Conservation (phyloP, 169 alveolate genomes). For the Plasmodium reichenowi region DNA sequence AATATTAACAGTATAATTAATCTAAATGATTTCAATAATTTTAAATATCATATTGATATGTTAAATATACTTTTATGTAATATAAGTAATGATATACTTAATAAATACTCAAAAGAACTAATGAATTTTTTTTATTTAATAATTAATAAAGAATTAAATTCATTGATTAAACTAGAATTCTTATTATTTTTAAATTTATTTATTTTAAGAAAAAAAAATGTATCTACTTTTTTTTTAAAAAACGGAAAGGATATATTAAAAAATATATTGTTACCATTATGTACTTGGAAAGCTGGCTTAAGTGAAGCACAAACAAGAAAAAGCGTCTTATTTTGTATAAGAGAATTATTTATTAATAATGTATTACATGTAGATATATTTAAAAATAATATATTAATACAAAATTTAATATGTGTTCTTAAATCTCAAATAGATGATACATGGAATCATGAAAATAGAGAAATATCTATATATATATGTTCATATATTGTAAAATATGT, state of each 20-base stretch:
- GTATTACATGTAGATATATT: slow-evolving; percentile 1
- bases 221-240: slow-evolving; percentile 25
- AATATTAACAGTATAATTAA: slow-evolving; percentile 26
- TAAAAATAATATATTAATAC: slow-evolving; percentile 36
- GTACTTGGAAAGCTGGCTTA: slow-evolving; percentile 63
- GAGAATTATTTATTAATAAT: slow-evolving; percentile 32
- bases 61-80: slow-evolving; percentile 45
- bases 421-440: slow-evolving; percentile 61
- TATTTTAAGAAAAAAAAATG: slow-evolving; percentile 19
- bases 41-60: slow-evolving; percentile 41
- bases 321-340: slow-evolving; percentile 55
- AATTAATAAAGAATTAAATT: slow-evolving; percentile 38
- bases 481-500: slow-evolving; percentile 23
- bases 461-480: slow-evolving; percentile 45
- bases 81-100: slow-evolving; percentile 29
- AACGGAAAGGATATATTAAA: slow-evolving; percentile 37
- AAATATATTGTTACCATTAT: slow-evolving; percentile 48
- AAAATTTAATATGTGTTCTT: slow-evolving; percentile 36
- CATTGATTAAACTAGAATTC: slow-evolving; percentile 62
- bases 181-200: slow-evolving; percentile 65
- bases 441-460: slow-evolving; percentile 67
- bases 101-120: slow-evolving; percentile 22
- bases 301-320: slow-evolving; percentile 62
- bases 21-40: slow-evolving; percentile 46
- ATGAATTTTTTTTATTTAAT: slow-evolving; percentile 23